Base-by-base conservation (phyloP, 306 rosid genomes). In the Cotoneaster glaucophyllus region DNA sequence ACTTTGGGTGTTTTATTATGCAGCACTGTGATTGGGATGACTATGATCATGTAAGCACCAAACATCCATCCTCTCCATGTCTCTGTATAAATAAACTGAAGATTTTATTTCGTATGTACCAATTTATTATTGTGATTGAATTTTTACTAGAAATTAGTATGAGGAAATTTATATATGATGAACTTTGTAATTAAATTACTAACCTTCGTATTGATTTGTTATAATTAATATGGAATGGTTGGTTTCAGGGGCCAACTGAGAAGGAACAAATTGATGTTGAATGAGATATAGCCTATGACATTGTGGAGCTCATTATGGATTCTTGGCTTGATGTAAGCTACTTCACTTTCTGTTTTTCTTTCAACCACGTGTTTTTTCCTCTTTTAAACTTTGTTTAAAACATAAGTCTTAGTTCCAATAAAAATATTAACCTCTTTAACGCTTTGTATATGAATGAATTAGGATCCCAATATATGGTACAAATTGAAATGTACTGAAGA, bases 261-360 rank as follows among this genome's bases (percentile, higher is more conserved):
- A 96, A 92, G 85, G 98, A 96, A 75, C 97, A 96, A 85, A 87
- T 96, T 78, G 98, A 96, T 78, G 99, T 88, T 83, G 97, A 96
- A 88, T 96, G 96, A 78, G 98, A 96, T 82, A 96, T 90, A 84
- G 65, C 91, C 56, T 87, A 85, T 77, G 96, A 92, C 78, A 78
- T 96, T 41, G 98, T 89, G 85, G 98, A 92, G 69, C 90, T 92
- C 84, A 85, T 96, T 78, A 32, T 96, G 31, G 98, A 88, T 2
- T 86, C 96, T 64, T 96, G 99, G 99, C 91, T 2, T 69, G 97
- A 90, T 73, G 99, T 96, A 79, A 89, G 96, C 80, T 71, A 22
- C 80, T 73, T 8, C 75, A 13, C 39, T 28, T 77, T 29, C 26
- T 68, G 15, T 3, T 78, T 17, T 56, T 61, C 19, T 57, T 7